Evolutionary conservation across 345 rosid species (phyloP).

Genomic region (Lumnitzera littorea): DNA sequence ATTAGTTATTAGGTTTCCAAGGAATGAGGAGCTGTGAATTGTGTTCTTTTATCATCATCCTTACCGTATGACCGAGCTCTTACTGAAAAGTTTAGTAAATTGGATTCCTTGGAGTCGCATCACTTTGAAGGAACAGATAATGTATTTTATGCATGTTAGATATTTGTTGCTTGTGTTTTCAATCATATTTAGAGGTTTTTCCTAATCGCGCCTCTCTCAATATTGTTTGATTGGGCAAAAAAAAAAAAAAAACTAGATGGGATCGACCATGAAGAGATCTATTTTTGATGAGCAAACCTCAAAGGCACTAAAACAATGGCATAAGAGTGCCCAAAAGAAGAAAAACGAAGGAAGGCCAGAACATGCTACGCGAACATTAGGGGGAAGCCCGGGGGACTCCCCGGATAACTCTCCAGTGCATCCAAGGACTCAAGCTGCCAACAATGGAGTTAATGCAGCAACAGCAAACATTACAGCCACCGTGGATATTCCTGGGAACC

Average conservation of each 20-base stretch:
- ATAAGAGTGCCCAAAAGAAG: conserved; percentile 51
- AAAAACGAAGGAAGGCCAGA: conserved; percentile 26
- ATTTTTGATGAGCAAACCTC: conserved; percentile 90
- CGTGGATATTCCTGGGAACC: conserved; percentile 33
- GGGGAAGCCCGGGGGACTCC: conserved; percentile 21
- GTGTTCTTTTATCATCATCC: no score
- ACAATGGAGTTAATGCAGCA: not conserved
- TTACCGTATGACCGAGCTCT: no score
- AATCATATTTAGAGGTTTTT: not conserved
- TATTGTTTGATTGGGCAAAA: not conserved
- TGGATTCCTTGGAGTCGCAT: no score
- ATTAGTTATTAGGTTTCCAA: no score
- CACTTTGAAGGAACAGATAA: no score
- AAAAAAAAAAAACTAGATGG: conserved; percentile 55
- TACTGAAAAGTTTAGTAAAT: no score
- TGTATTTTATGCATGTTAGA: no score
- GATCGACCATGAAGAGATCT: conserved; percentile 88
- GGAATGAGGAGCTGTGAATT: no score
- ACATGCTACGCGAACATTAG: conserved; percentile 14
- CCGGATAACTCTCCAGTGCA: conserved; percentile 13
- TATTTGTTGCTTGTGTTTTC: not conserved
- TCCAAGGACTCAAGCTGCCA: conserved; percentile 3
- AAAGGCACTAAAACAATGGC: conserved; percentile 82
- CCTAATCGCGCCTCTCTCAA: not conserved
- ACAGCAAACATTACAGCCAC: conserved; percentile 45